Conservation (phyloP, 2,329 filamentous ascomycete species). For the Arthrinium puccinioides region DNA sequence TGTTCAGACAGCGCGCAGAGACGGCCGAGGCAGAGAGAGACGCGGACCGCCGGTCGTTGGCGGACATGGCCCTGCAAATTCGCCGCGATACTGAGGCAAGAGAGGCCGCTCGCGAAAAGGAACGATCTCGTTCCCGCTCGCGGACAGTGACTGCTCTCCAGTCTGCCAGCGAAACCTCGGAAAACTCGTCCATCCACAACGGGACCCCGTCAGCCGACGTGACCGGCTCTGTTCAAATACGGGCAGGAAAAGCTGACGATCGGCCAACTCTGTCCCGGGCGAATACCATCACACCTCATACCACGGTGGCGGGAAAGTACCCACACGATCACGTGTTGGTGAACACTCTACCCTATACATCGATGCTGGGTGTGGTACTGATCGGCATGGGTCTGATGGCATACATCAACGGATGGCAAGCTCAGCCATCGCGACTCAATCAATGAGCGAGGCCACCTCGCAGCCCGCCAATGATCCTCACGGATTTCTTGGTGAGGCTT, state of each 20-base stretch:
- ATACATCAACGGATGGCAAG: constrained; percentile 70
- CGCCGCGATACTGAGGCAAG: constrained; percentile 57
- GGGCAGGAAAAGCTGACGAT: constrained; percentile 26
- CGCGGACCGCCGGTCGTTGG: constrained; percentile 64
- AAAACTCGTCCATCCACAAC: constrained; percentile 10
- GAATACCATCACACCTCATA: constrained; percentile 41
- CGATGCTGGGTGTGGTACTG: constrained; percentile 74
- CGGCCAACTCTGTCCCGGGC: constrained; percentile 37
- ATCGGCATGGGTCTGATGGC: constrained; percentile 80
- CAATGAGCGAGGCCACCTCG: neutral
- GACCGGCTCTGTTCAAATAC: no score
- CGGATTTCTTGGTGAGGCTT: no score
- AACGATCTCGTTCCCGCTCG: constrained; percentile 28
- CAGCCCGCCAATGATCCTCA: no score
- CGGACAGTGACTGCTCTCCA: constrained; percentile 16
- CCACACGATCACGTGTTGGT: constrained; percentile 37
- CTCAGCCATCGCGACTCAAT: constrained; percentile 1
- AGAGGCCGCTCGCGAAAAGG: constrained; percentile 32
- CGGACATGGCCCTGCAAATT: constrained; percentile 82
- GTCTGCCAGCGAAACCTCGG: constrained; percentile 10
- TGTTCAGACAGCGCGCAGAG: constrained; percentile 71
- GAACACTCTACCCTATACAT: constrained; percentile 66
- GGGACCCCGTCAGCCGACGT: constrained; percentile 17
- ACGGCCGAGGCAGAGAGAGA: constrained; percentile 72
- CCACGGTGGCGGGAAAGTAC: constrained; percentile 29